Evolutionary conservation across 257 asterid genomes (phyloP).

Genomic region (Primulina eburnea): DNA sequence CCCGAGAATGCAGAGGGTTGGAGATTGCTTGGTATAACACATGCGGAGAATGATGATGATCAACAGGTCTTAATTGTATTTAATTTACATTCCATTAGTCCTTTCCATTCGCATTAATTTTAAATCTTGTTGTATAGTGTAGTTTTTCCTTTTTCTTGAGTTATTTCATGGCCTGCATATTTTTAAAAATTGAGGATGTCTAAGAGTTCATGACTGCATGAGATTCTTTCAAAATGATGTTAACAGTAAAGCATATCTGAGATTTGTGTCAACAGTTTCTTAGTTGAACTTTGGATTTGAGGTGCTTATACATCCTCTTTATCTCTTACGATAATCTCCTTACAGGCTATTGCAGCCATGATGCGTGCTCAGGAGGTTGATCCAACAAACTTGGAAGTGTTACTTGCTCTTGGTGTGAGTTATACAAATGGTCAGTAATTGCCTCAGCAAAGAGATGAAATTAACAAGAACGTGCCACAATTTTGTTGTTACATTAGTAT

Average conservation of each 20-base stretch:
- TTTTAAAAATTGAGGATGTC: not conserved
- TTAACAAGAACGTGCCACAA: not conserved
- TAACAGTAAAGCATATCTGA: constrained; percentile 5
- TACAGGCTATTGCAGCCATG: constrained; percentile 99
- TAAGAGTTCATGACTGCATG: constrained; percentile 1
- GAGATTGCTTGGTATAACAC: constrained; percentile 96
- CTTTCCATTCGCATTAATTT: constrained; percentile 8
- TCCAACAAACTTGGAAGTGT: constrained; percentile 94
- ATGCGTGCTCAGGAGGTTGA: constrained; percentile 97
- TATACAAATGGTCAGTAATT: constrained; percentile 90
- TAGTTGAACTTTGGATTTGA: constrained; percentile 2
- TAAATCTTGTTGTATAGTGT: constrained; percentile 7
- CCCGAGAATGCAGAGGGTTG: constrained; percentile 97
- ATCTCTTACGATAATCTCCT: constrained; percentile 21
- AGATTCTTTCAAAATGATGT: not conserved
- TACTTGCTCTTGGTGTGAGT: constrained; percentile 98
- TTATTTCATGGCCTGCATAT: not conserved
- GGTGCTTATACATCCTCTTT: constrained; percentile 10
- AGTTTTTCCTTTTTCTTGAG: constrained; percentile 10
- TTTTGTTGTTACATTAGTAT: not conserved
- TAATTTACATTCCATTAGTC: not conserved
- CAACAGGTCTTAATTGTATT: constrained; percentile 62
- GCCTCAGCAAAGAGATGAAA: constrained; percentile 17
- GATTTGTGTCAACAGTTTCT: constrained; percentile 8
- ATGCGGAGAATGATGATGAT: constrained; percentile 99